phyloP scores from a whole-genome alignment of 2,329 filamentous ascomycete species.

The Exophiala sp. region DNA sequence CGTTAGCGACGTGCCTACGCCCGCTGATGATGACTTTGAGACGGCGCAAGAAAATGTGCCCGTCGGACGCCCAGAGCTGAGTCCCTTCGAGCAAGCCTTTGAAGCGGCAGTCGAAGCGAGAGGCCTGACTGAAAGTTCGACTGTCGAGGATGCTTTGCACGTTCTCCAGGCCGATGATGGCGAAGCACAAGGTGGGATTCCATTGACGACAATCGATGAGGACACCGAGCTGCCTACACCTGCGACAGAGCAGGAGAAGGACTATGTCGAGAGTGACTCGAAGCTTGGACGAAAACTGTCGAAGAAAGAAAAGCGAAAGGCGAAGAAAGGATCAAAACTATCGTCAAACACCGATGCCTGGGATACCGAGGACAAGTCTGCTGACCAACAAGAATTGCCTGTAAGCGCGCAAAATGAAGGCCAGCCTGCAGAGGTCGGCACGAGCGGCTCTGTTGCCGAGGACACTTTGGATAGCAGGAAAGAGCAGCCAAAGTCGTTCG shows the following conservation, averaged over 20 bases:
- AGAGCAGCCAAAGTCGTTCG: conserved; percentile 16
- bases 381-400: neutral
- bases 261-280: neutral
- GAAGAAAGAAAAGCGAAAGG: conserved; percentile 24
- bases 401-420: neutral
- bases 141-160: conserved; percentile 19
- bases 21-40: neutral
- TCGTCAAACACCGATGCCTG: neutral
- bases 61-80: neutral
- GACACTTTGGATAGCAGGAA: neutral
- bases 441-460: neutral
- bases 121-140: conserved; percentile 18
- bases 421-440: neutral
- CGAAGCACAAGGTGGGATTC: conserved; percentile 4
- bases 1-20: neutral
- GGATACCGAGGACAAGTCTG: neutral
- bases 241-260: neutral
- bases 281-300: conserved; percentile 9
- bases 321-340: conserved; percentile 17
- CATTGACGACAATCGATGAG: conserved; percentile 15
- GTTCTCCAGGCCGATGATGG: conserved; percentile 20
- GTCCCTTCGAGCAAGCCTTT: conserved; percentile 25
- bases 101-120: conserved; percentile 20
- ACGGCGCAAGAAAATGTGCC: neutral
- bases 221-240: conserved; percentile 9